Conservation (phyloP, 2,329 filamentous ascomycete genomes). For the Cladophialophora chaetospira region DNA sequence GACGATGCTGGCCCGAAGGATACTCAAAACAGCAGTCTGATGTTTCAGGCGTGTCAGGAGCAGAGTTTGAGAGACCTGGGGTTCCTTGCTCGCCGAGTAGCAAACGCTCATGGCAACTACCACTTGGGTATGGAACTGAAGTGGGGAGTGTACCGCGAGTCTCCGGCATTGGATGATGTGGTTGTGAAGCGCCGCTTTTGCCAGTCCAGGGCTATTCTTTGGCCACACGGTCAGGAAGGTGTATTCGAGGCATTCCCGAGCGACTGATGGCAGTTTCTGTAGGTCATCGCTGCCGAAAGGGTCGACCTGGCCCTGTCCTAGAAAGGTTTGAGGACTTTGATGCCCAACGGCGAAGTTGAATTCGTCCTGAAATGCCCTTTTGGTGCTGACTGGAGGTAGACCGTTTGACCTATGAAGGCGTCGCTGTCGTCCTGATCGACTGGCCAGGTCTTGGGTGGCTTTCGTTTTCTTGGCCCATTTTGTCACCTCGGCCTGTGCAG, state of each 20-base stretch:
- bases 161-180: neutral
- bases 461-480: neutral
- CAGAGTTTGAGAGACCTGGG: neutral
- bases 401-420: too few relatives aligned
- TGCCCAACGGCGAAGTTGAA: neutral
- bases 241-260: neutral
- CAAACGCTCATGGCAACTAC: neutral
- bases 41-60: neutral
- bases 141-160: neutral
- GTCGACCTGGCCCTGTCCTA: neutral
- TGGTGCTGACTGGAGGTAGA: neutral
- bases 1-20: neutral
- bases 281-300: neutral
- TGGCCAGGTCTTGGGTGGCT: too few relatives aligned
- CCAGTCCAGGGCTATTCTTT: neutral
- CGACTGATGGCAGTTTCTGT: neutral
- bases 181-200: neutral
- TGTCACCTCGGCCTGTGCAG: neutral
- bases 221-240: neutral
- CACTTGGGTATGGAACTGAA: neutral
- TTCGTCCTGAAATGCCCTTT: neutral
- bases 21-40: neutral
- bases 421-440: neutral
- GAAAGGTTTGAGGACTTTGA: neutral
- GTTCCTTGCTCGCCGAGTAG: neutral